These are phyloP conservation scores for Brasilioporus rufonigricans DNA, from an alignment of 768 basidiomycete genomes.

Conservation along the genomic window DNA sequence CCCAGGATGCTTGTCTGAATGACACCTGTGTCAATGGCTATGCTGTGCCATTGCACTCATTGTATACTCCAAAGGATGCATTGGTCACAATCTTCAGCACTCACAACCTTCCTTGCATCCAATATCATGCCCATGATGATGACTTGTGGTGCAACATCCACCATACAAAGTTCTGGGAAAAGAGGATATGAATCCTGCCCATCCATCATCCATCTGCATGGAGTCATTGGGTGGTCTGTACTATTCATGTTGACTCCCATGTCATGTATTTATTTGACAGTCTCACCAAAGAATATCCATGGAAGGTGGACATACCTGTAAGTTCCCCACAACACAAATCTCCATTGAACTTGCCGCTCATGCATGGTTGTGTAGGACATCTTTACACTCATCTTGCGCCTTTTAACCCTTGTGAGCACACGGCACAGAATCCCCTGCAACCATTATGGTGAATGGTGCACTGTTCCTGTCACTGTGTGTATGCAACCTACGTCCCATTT, in stretches of 20 bases:
- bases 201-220: background rate
- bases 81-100: slow-evolving; percentile 2
- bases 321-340: too few species aligned
- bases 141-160: slow-evolving; percentile 24
- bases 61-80: background rate
- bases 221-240: slow-evolving; percentile 4
- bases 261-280: background rate
- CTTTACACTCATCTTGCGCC: too few species aligned
- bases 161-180: slow-evolving; percentile 29
- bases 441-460: too few species aligned
- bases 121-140: background rate
- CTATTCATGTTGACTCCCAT: background rate
- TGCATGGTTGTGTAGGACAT: too few species aligned
- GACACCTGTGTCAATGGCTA: slow-evolving; percentile 14
- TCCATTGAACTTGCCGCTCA: too few species aligned
- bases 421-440: too few species aligned
- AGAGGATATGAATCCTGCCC: slow-evolving; percentile 26
- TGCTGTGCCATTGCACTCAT: background rate
- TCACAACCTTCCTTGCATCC: background rate
- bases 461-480: too few species aligned
- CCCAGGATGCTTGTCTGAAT: background rate
- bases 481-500: too few species aligned
- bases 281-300: background rate
- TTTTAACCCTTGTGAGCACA: too few species aligned
- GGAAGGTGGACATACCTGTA: too few species aligned